Conservation (phyloP, 495 filamentous ascomycete genomes). For the Trichoderma asperelloides region DNA sequence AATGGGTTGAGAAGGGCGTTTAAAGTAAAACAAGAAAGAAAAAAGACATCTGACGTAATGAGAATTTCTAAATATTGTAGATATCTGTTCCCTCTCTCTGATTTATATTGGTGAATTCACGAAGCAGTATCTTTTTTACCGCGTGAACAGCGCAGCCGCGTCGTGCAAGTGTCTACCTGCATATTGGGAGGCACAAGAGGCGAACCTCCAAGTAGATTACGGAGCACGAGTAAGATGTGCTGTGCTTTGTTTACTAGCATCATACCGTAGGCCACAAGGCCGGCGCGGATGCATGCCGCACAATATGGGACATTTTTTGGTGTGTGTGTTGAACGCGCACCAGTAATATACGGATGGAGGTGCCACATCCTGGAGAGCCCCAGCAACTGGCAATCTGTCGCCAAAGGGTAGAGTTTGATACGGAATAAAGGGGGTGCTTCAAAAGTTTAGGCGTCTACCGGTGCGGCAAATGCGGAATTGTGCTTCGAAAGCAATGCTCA, state of each 20-base stretch:
- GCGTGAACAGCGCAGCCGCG: no score
- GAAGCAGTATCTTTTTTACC: no score
- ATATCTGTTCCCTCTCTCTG: no score
- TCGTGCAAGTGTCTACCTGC: no score
- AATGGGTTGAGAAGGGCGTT: neutral
- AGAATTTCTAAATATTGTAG: neutral
- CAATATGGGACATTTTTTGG: neutral
- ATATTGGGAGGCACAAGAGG: neutral
- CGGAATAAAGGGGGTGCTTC: no score
- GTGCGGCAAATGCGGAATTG: neutral
- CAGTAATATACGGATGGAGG: constrained; percentile 3
- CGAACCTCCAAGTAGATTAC: neutral
- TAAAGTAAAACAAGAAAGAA: neutral
- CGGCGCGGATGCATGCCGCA: constrained; percentile 6
- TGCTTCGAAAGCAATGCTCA: no score
- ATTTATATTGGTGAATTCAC: no score
- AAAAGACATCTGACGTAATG: neutral
- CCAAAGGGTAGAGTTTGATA: neutral
- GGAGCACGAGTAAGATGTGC: neutral
- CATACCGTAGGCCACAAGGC: neutral
- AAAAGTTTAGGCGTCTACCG: neutral
- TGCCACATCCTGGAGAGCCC: neutral
- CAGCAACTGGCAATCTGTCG: neutral
- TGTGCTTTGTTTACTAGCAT: neutral
- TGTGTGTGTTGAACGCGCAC: neutral